A percentile compares a stretch with the other conserved stretches of the same genome.
These are phyloP conservation scores for Metschnikowia baotianmanensis DNA, from an alignment of 805 yeast species.

Conservation along the genomic window DNA sequence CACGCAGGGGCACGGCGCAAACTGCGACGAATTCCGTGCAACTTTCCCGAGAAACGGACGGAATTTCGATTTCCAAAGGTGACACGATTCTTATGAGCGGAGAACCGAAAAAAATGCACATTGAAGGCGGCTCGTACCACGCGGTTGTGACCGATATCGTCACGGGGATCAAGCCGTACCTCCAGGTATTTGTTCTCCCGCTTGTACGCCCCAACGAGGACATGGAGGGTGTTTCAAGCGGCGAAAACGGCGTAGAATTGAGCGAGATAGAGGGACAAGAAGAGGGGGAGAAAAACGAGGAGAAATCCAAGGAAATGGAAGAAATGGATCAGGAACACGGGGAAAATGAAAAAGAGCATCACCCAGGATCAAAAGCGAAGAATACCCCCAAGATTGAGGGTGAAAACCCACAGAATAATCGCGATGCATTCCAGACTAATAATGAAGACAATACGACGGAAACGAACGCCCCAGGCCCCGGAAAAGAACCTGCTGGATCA, in stretches of 20 bases:
- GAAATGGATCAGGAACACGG: no score
- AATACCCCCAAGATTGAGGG: no score
- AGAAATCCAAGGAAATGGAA: not conserved
- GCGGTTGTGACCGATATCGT: conserved; percentile 51
- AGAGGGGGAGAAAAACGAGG: conserved; percentile 3
- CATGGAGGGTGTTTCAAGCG: conserved; percentile 10
- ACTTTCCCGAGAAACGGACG: conserved; percentile 35
- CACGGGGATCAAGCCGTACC: conserved; percentile 47
- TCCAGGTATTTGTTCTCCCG: conserved; percentile 49
- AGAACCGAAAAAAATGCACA: conserved; percentile 27
- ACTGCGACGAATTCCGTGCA: conserved; percentile 2
- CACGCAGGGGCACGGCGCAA: conserved; percentile 16
- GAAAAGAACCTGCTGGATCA: conserved; percentile 3
- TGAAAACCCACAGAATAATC: no score
- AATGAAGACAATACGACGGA: no score
- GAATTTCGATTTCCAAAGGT: conserved; percentile 50
- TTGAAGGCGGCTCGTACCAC: conserved; percentile 29
- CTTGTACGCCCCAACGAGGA: conserved; percentile 40
- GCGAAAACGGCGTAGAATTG: not conserved
- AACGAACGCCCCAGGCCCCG: no score
- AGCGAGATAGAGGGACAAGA: conserved; percentile 1
- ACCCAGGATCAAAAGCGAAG: no score
- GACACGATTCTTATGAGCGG: conserved; percentile 44
- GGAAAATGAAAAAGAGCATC: not conserved
- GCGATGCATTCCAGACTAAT: no score